Percentiles rank a stretch among this genome's conserved stretches.
phyloP scores from a whole-genome alignment of 208 protist species.

The Acanthamoeba triangularis region DNA sequence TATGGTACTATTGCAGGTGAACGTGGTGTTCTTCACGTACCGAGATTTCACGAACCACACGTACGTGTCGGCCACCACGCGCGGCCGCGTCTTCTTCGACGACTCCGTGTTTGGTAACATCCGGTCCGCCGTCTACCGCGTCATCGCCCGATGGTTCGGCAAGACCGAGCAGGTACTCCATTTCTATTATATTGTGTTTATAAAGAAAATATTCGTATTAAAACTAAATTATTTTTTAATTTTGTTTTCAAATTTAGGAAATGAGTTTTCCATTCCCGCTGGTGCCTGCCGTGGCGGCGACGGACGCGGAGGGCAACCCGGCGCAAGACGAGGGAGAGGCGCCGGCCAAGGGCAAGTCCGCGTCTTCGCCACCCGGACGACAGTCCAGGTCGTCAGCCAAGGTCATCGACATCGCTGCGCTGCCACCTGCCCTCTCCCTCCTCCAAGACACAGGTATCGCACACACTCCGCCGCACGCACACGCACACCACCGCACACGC shows the following conservation, averaged over 20 bases:
- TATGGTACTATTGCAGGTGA: too few relatives aligned
- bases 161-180: not conserved
- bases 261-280: not conserved
- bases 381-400: not conserved
- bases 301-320: too few relatives aligned
- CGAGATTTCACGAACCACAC: not conserved
- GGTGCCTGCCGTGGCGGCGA: too few relatives aligned
- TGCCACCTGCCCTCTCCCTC: not conserved
- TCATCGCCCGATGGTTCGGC: slow-evolving; percentile 5
- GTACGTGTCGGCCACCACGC: slow-evolving; percentile 2
- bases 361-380: not conserved
- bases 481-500: not conserved
- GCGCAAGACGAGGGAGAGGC: not conserved
- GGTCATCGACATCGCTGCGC: not conserved
- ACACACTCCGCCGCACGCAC: not conserved
- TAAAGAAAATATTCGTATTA: too few relatives aligned
- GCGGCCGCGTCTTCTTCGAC: not conserved
- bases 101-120: slow-evolving; percentile 15
- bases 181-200: too few relatives aligned
- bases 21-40: slow-evolving; percentile 3
- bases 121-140: not conserved
- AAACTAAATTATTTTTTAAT: not conserved
- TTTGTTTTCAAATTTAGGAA: too few relatives aligned
- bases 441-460: not conserved
- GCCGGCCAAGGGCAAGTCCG: not conserved